A percentile compares a stretch with the other conserved stretches of the same genome.
These are phyloP conservation scores for Trametes sanguinea DNA, from an alignment of 768 basidiomycete genomes.

Conservation along the genomic window DNA sequence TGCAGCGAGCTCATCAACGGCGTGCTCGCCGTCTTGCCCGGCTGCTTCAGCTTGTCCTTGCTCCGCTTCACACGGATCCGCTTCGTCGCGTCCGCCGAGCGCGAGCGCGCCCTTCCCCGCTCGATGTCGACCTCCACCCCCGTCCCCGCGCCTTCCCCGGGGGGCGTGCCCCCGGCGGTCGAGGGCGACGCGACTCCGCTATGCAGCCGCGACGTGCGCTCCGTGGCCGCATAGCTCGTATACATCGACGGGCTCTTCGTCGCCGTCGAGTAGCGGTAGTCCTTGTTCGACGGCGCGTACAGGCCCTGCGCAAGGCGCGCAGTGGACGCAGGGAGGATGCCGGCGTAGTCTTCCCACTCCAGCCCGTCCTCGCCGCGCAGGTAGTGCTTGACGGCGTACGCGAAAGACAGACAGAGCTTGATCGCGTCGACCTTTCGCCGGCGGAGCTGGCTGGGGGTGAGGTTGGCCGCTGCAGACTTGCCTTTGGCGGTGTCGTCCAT, in stretches of 20 bases:
- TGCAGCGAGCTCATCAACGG: slow-evolving; percentile 61
- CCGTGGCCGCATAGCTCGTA: slow-evolving; percentile 43
- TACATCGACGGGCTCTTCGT: slow-evolving; percentile 32
- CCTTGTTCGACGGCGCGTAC: slow-evolving; percentile 19
- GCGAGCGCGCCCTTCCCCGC: slow-evolving; percentile 9
- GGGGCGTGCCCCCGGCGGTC: slow-evolving; percentile 1
- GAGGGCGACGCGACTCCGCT: slow-evolving; percentile 6
- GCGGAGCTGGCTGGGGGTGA: slow-evolving; percentile 56
- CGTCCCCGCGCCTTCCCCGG: slow-evolving; percentile 7
- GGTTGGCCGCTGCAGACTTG: slow-evolving; percentile 48
- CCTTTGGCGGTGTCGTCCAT: slow-evolving; percentile 52
- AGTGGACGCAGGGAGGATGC: slow-evolving; percentile 66
- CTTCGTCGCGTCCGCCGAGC: slow-evolving; percentile 43
- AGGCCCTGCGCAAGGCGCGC: slow-evolving; percentile 39
- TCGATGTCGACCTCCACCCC: slow-evolving; percentile 18
- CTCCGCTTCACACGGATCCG: slow-evolving; percentile 72
- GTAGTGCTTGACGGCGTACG: slow-evolving; percentile 76
- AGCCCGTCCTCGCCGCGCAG: slow-evolving; percentile 82
- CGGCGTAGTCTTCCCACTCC: slow-evolving; percentile 64
- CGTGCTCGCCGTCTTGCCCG: slow-evolving; percentile 40
- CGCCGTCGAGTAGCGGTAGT: slow-evolving; percentile 11
- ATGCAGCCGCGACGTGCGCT: slow-evolving; percentile 20
- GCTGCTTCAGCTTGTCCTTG: slow-evolving; percentile 49
- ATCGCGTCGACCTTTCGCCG: slow-evolving; percentile 71
- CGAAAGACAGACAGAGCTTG: slow-evolving; percentile 68